Percentiles rank a stretch among this genome's conserved stretches.
phyloP scores from a whole-genome alignment of 2,329 filamentous ascomycete genomes.

The Lomentospora prolificans region DNA sequence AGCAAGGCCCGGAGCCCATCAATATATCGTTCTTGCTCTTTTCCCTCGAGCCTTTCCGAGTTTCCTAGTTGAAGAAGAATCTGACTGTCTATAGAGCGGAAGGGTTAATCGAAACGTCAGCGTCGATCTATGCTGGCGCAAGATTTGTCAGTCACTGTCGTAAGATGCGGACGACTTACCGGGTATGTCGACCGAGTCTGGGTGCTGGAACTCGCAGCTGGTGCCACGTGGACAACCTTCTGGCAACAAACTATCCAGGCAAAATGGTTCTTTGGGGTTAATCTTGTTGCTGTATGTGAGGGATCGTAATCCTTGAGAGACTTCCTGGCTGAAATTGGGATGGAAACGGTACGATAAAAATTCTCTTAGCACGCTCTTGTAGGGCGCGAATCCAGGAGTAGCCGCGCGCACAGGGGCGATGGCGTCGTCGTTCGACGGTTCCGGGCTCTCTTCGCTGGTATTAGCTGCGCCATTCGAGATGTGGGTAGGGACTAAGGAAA shows the following conservation, averaged over 20 bases:
- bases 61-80: slow-evolving; percentile 64
- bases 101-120: slow-evolving; percentile 9
- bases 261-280: slow-evolving; percentile 63
- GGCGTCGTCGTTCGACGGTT: not conserved
- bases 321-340: slow-evolving; percentile 58
- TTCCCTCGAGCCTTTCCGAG: slow-evolving; percentile 51
- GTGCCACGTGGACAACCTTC: slow-evolving; percentile 61
- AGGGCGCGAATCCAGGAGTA: slow-evolving; percentile 40
- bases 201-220: slow-evolving; percentile 71
- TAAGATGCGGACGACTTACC: slow-evolving; percentile 50
- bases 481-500: not conserved
- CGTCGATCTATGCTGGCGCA: slow-evolving; percentile 1
- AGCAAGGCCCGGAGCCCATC: slow-evolving; percentile 53
- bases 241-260: slow-evolving; percentile 62
- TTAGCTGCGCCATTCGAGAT: not conserved
- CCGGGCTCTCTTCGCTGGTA: not conserved
- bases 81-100: slow-evolving; percentile 51
- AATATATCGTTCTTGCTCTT: slow-evolving; percentile 52
- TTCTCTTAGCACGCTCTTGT: slow-evolving; percentile 70
- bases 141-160: slow-evolving; percentile 10
- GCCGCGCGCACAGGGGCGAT: not conserved
- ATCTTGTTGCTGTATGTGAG: slow-evolving; percentile 92
- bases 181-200: slow-evolving; percentile 58
- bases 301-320: slow-evolving; percentile 72
- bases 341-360: slow-evolving; percentile 91